These are phyloP conservation scores for Solanum lycopersicoides DNA, from an alignment of 257 asterid genomes.

Conservation along the genomic window DNA sequence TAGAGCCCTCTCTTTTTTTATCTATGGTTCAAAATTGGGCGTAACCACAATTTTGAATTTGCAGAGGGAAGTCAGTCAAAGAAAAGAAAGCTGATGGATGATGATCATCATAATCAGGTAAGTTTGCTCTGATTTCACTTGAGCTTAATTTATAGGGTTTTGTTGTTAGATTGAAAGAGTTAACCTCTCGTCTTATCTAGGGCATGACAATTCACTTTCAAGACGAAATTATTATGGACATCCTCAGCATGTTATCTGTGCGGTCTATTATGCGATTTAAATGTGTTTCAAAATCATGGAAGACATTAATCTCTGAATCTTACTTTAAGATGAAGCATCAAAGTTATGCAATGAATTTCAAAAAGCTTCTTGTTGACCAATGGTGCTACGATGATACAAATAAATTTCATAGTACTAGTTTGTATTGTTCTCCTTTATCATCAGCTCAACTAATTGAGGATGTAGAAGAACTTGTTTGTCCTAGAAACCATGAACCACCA, in stretches of 20 bases:
- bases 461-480: neutral
- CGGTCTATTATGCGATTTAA: neutral
- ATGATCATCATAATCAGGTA: too few relatives aligned
- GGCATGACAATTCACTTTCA: neutral
- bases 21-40: too few relatives aligned
- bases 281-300: neutral
- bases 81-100: too few relatives aligned
- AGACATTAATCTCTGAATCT: neutral
- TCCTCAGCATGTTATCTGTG: neutral
- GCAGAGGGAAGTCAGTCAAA: too few relatives aligned
- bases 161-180: too few relatives aligned
- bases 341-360: neutral
- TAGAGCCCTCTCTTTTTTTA: too few relatives aligned
- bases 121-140: too few relatives aligned
- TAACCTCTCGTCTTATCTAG: too few relatives aligned
- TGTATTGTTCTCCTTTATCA: neutral
- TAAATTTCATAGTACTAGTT: too few relatives aligned
- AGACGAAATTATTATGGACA: neutral
- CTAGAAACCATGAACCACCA: neutral
- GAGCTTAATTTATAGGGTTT: too few relatives aligned
- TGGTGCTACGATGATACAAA: neutral
- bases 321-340: neutral
- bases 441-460: neutral
- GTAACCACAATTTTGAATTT: too few relatives aligned
- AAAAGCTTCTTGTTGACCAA: neutral